phyloP scores from a whole-genome alignment of 2,329 filamentous ascomycete species.

The Ophiosphaerella narmari region DNA sequence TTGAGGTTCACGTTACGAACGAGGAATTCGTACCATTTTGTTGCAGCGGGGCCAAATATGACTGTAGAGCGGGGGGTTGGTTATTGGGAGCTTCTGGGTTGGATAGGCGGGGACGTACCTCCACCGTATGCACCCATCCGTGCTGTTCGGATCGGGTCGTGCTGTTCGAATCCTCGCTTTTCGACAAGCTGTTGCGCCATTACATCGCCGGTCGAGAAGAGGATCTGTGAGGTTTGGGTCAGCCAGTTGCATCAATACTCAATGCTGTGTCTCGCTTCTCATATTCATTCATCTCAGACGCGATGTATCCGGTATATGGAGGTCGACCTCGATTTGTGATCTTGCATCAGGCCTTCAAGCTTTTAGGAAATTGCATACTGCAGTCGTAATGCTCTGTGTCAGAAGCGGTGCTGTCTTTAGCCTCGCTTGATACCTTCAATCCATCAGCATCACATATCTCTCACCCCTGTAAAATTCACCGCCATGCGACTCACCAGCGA shows the following conservation, averaged over 20 bases:
- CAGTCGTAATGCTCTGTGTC: slow-evolving; percentile 88
- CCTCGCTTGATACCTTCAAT: slow-evolving; percentile 79
- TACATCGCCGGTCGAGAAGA: slow-evolving; percentile 90
- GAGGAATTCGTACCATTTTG: slow-evolving; percentile 84
- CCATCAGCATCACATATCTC: slow-evolving; percentile 2
- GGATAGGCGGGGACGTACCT: slow-evolving; percentile 54
- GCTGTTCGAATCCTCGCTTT: slow-evolving; percentile 74
- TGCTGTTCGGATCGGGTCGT: slow-evolving; percentile 70
- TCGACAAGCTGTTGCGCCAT: slow-evolving; percentile 92
- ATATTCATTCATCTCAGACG: too few species aligned
- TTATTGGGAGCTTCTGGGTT: slow-evolving; percentile 10
- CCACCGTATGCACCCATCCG: slow-evolving; percentile 84
- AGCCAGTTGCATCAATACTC: not conserved
- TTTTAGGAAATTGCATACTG: slow-evolving; percentile 50
- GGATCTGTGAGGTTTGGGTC: slow-evolving; percentile 56
- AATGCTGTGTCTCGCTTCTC: too few species aligned
- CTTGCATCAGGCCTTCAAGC: too few species aligned
- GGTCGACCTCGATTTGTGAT: too few species aligned
- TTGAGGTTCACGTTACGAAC: slow-evolving; percentile 69
- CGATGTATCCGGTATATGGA: too few species aligned
- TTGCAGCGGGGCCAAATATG: slow-evolving; percentile 86
- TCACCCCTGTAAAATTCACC: not conserved
- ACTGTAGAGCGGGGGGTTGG: slow-evolving; percentile 49
- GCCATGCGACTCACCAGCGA: slow-evolving; percentile 46
- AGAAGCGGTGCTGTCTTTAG: slow-evolving; percentile 81